Evolutionary conservation across 2,329 filamentous ascomycete species (phyloP).

Genomic region (Diaporthe aspalathi): DNA sequence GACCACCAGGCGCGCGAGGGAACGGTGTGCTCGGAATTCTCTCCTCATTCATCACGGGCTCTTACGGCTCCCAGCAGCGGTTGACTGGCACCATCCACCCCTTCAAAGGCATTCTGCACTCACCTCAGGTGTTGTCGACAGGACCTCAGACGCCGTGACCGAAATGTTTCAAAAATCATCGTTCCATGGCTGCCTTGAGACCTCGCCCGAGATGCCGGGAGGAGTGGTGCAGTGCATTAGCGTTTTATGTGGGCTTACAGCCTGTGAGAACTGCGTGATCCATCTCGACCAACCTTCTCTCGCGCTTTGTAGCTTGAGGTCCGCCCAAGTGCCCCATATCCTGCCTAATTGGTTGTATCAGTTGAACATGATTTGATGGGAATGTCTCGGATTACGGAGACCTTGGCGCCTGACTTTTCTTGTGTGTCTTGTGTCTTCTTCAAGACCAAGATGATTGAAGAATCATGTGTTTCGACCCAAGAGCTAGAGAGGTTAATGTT

Average conservation of each 20-base stretch:
- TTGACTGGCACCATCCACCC: background rate
- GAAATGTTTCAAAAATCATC: background rate
- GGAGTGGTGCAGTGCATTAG: background rate
- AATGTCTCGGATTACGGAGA: background rate
- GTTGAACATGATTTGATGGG: too few relatives aligned
- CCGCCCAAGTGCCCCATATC: background rate
- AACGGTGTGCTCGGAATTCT: background rate
- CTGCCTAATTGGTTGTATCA: background rate
- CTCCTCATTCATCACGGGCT: background rate
- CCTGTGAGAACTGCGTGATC: background rate
- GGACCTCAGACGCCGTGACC: background rate
- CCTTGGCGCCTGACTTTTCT: background rate
- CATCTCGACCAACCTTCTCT: background rate
- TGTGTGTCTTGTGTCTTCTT: background rate
- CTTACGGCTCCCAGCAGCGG: background rate
- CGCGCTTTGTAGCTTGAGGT: background rate
- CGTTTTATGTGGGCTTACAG: background rate
- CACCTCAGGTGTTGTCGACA: background rate
- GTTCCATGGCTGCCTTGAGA: background rate
- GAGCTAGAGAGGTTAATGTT: background rate
- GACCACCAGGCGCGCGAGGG: background rate
- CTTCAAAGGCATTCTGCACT: too few relatives aligned
- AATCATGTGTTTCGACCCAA: too few relatives aligned
- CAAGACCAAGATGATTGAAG: background rate
- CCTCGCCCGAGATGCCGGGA: background rate